Conservation (phyloP, 2,329 filamentous ascomycete species). For the Aotearoamyces nothofagi region DNA sequence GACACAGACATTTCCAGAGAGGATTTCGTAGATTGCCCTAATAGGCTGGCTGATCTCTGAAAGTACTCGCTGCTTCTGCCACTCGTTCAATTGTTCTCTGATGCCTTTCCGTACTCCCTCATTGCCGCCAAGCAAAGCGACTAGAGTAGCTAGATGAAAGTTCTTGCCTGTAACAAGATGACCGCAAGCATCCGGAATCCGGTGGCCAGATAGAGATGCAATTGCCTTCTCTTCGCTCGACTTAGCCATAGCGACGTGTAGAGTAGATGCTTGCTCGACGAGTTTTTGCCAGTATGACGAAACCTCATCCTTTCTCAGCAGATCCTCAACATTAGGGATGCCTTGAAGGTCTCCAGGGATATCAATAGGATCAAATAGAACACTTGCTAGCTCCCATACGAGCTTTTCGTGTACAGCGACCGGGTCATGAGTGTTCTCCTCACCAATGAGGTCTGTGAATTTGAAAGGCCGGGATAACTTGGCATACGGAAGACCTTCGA, state of each 20-base stretch:
- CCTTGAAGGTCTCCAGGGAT: conserved; percentile 26
- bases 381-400: conserved; percentile 74
- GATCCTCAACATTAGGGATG: conserved; percentile 20
- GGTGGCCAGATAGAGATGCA: conserved; percentile 62
- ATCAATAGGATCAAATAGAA: conserved; percentile 65
- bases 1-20: conserved; percentile 74
- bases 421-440: conserved; percentile 23
- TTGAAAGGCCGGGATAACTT: conserved; percentile 28
- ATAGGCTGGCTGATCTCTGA: conserved; percentile 78
- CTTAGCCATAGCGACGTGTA: conserved; percentile 39
- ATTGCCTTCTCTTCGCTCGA: conserved; percentile 73
- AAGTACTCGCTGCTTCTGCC: conserved; percentile 69
- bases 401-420: conserved; percentile 49
- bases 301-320: conserved; percentile 45
- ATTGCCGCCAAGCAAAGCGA: conserved; percentile 69
- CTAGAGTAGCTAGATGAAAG: conserved; percentile 69
- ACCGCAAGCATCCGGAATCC: conserved; percentile 70
- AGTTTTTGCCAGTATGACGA: conserved; percentile 50
- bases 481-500: conserved; percentile 45
- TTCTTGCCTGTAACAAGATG: conserved; percentile 62
- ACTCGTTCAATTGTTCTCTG: conserved; percentile 64
- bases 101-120: conserved; percentile 58
- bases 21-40: conserved; percentile 75
- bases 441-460: conserved; percentile 32
- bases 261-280: conserved; percentile 42